Conservation (phyloP, 148 eudicot species). For the Rhododendron ferrugineum region DNA sequence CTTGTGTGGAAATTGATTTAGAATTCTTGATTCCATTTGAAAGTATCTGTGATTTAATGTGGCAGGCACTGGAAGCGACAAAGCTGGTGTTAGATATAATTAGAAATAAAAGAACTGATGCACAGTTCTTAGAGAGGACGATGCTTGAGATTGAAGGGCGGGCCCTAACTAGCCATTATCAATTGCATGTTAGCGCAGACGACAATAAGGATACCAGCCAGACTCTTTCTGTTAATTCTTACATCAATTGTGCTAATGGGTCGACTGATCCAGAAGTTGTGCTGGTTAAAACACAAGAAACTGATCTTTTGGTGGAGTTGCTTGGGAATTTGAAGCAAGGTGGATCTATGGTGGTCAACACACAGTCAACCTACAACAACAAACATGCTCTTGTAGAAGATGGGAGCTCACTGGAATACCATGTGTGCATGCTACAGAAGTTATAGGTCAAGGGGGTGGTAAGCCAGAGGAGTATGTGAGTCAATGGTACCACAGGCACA, state of each 20-base stretch:
- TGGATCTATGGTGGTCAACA: background rate
- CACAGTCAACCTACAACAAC: background rate
- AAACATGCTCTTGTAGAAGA: background rate
- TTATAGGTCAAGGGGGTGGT: background rate
- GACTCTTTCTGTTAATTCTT: slow-evolving; percentile 7
- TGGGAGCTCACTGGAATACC: background rate
- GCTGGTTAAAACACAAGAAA: slow-evolving; percentile 39
- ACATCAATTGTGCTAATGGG: slow-evolving; percentile 4
- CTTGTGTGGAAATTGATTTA: no score
- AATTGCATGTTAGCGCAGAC: no score
- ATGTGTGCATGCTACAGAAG: background rate
- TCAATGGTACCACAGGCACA: background rate
- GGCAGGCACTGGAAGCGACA: no score
- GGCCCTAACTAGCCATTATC: no score
- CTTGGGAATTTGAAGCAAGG: slow-evolving; percentile 14
- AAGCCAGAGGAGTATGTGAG: background rate
- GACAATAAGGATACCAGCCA: background rate
- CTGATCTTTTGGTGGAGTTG: slow-evolving; percentile 51
- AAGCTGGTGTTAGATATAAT: no score
- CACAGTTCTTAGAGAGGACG: no score
- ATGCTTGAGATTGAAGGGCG: no score
- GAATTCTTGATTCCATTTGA: no score
- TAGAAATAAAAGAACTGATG: no score
- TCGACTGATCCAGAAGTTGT: slow-evolving; percentile 22
- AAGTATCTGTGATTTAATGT: no score